Base-by-base conservation (phyloP, 805 yeast species). In the Cephaloascus fragrans region DNA sequence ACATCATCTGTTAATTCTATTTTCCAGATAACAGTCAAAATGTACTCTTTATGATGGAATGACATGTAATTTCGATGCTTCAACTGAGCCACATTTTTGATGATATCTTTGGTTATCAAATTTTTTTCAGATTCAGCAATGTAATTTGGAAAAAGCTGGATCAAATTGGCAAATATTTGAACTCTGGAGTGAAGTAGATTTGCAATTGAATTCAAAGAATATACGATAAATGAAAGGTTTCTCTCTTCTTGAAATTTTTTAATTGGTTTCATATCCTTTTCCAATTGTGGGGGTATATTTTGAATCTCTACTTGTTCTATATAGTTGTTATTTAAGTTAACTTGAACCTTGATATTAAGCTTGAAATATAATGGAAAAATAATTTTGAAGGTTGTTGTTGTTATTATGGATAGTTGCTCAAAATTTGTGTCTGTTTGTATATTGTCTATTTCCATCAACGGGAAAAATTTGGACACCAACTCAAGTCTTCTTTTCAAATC, bases 351-450 rank as follows among this genome's bases (percentile, higher is more conserved):
- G 18, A 31, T 14, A 6, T 6, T 69, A 64, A 2, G 69, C 69
- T 40, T 66, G 71, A 58, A 65, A 53, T 17, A 64, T 57, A 43
- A 62, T 65, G 4, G 67, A 44, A 42, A 66, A 66, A 44, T 66
- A 71, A 23, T 57, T 40, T 18, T 54, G 52, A 16, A 63, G 48
- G 18, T 44, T 45, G n/a, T 16, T 31, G 18, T 31, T 31, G 8
- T 31, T 31, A 31, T 6, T 8, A 31, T 6, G 8, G 6, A 6
- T 9, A 6, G 6, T 6, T 31, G n/a, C n/a, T 31, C n/a, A 14
- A 9, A 9, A 8, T 8, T 14, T 16, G n/a, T 6, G 33, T 31
- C 28, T 10, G 33, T n/a, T 6, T 31, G 8, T 6, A 31, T 31
- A 6, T 16, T 31, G 18, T 19, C 47, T 3, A 55, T 40, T 19